phyloP scores from a whole-genome alignment of 2,329 filamentous ascomycete genomes.

The Penicillium hordei region DNA sequence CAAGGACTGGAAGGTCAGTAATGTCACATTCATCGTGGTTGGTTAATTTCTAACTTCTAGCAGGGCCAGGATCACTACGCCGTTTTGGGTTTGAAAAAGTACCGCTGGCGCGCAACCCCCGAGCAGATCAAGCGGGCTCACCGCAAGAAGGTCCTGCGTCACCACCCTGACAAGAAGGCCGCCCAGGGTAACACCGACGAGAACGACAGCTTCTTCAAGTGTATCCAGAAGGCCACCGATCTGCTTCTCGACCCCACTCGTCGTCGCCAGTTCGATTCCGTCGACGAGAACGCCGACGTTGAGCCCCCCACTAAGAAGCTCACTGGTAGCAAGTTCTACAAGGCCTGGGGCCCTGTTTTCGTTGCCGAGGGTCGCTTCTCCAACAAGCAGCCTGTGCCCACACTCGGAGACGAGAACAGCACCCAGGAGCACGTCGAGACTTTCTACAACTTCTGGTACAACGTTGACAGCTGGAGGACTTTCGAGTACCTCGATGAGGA shows the following conservation, averaged over 20 bases:
- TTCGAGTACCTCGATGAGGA: constrained; percentile 99
- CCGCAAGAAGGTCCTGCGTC: constrained; percentile 98
- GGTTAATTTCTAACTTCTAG: constrained; percentile 11
- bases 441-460: constrained; percentile 99
- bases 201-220: constrained; percentile 99
- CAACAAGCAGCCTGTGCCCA: constrained; percentile 82
- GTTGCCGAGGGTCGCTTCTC: constrained; percentile 91
- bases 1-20: constrained; percentile 95
- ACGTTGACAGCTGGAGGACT: constrained; percentile 95
- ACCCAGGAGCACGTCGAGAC: constrained; percentile 85
- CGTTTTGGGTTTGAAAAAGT: constrained; percentile 87
- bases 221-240: constrained; percentile 97
- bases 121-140: constrained; percentile 99
- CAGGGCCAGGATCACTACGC: constrained; percentile 97
- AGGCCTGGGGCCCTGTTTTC: constrained; percentile 88
- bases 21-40: neutral
- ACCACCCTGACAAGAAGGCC: constrained; percentile 98
- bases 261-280: constrained; percentile 93
- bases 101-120: constrained; percentile 88
- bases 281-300: constrained; percentile 90
- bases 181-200: constrained; percentile 79
- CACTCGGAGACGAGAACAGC: constrained; percentile 79
- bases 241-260: constrained; percentile 88
- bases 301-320: constrained; percentile 93
- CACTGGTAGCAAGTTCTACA: constrained; percentile 85